These are phyloP conservation scores for Pseudopithomyces chartarum DNA, from an alignment of 2,329 filamentous ascomycete species.

Conservation along the genomic window DNA sequence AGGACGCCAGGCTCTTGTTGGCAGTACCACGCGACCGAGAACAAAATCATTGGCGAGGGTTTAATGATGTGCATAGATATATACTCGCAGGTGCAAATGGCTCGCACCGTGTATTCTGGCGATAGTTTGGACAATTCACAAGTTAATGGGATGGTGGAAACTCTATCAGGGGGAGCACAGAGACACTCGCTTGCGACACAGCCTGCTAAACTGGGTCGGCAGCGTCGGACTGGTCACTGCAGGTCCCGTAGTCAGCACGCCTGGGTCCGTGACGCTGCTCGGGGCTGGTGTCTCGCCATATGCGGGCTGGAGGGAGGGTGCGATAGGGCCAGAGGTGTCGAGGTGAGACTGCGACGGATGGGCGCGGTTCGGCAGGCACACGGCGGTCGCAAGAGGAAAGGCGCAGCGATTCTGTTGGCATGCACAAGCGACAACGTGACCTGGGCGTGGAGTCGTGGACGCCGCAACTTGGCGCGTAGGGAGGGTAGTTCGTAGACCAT, in stretches of 20 bases:
- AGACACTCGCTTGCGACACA: not conserved
- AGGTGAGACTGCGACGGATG: constrained; percentile 14
- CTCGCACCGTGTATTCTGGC: not conserved
- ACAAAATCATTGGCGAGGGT: no score
- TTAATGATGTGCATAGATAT: no score
- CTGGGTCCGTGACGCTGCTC: constrained; percentile 4
- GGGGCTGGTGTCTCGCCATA: not conserved
- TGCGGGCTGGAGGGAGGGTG: not conserved
- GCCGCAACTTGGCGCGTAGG: constrained; percentile 1
- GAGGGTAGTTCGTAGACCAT: no score
- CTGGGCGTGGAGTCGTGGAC: not conserved
- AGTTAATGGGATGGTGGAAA: not conserved
- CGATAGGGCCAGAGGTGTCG: not conserved
- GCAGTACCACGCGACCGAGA: no score
- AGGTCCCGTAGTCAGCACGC: not conserved
- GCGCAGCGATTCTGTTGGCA: constrained; percentile 11
- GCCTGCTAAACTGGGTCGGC: not conserved
- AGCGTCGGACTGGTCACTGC: not conserved
- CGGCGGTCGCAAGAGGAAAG: not conserved
- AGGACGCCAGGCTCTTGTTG: no score
- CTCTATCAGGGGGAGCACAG: not conserved
- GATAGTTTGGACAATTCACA: not conserved
- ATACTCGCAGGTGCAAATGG: no score
- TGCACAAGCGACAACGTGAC: constrained; percentile 13
- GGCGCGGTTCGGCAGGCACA: not conserved